A percentile compares a stretch with the other conserved stretches of the same genome.
Evolutionary conservation across 805 yeast species (phyloP).

Genomic region (Phaffomyces antillensis): DNA sequence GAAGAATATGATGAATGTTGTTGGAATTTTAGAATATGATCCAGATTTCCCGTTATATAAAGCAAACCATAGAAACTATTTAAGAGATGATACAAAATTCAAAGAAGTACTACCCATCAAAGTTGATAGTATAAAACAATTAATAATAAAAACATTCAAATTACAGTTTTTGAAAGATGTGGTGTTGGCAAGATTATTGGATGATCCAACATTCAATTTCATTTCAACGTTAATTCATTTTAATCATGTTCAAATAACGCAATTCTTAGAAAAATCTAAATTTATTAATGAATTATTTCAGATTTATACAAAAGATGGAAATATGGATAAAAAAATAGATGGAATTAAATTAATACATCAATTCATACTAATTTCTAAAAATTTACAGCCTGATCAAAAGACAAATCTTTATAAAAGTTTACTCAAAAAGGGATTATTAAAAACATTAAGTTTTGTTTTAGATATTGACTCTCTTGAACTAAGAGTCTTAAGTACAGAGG

Average conservation of each 20-base stretch:
- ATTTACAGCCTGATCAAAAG: slow-evolving; percentile 50
- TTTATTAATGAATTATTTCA: slow-evolving; percentile 55
- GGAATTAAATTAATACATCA: slow-evolving; percentile 79
- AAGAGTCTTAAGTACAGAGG: slow-evolving; percentile 70
- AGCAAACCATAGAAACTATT: slow-evolving; percentile 69
- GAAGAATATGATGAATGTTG: slow-evolving; percentile 45
- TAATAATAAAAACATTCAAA: slow-evolving; percentile 69
- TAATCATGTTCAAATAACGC: slow-evolving; percentile 63
- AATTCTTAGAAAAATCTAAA: slow-evolving; percentile 41
- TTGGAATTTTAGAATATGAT: slow-evolving; percentile 85
- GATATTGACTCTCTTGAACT: slow-evolving; percentile 39
- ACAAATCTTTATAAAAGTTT: slow-evolving; percentile 57
- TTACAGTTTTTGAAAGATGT: slow-evolving; percentile 82
- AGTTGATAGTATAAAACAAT: slow-evolving; percentile 38
- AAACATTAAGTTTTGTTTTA: slow-evolving; percentile 66
- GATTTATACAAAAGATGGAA: slow-evolving; percentile 34
- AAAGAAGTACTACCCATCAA: slow-evolving; percentile 65
- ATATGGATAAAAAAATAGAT: slow-evolving; percentile 32
- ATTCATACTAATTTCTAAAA: slow-evolving; percentile 67
- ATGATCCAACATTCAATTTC: slow-evolving; percentile 67
- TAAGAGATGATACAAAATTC: slow-evolving; percentile 50
- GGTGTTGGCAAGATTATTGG: slow-evolving; percentile 72
- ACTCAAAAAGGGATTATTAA: slow-evolving; percentile 62
- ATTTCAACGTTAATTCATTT: slow-evolving; percentile 59
- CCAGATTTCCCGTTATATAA: slow-evolving; percentile 76